A percentile compares a stretch with the other conserved stretches of the same genome.
These are phyloP conservation scores for Senna tora DNA, from an alignment of 306 rosid genomes.

Conservation along the genomic window DNA sequence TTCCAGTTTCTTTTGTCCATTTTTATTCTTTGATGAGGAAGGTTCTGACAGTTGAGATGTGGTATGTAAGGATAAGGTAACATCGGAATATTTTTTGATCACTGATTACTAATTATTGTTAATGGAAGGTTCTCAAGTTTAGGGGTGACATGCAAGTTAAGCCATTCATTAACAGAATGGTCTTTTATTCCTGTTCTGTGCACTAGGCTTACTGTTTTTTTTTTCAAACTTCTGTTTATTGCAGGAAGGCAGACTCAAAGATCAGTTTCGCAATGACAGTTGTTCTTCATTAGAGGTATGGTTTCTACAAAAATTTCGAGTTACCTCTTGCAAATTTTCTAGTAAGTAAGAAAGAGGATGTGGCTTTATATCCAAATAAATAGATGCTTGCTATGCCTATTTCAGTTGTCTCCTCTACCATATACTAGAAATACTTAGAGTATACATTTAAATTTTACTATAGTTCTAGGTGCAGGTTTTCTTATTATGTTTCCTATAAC, in stretches of 20 bases:
- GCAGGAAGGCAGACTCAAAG: constrained; percentile 71
- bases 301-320: constrained; percentile 23
- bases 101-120: not conserved
- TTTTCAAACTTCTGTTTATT: constrained; percentile 30
- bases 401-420: constrained; percentile 2
- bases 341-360: constrained; percentile 14
- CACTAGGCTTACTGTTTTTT: constrained; percentile 11
- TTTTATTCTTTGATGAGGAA: not conserved
- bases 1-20: not conserved
- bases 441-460: too few species aligned
- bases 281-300: constrained; percentile 64
- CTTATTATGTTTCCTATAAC: not conserved
- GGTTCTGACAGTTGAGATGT: not conserved
- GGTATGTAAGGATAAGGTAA: constrained; percentile 22
- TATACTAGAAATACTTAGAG: constrained; percentile 1
- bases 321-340: constrained; percentile 26
- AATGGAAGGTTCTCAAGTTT: constrained; percentile 25
- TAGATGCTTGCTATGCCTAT: constrained; percentile 27
- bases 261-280: constrained; percentile 58
- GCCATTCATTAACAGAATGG: constrained; percentile 1
- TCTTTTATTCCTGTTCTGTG: constrained; percentile 18
- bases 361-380: constrained; percentile 25
- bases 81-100: not conserved
- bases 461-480: constrained; percentile 19
- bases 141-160: constrained; percentile 17